Conservation (phyloP, 495 filamentous ascomycete species). For the Neurospora cerealis region DNA sequence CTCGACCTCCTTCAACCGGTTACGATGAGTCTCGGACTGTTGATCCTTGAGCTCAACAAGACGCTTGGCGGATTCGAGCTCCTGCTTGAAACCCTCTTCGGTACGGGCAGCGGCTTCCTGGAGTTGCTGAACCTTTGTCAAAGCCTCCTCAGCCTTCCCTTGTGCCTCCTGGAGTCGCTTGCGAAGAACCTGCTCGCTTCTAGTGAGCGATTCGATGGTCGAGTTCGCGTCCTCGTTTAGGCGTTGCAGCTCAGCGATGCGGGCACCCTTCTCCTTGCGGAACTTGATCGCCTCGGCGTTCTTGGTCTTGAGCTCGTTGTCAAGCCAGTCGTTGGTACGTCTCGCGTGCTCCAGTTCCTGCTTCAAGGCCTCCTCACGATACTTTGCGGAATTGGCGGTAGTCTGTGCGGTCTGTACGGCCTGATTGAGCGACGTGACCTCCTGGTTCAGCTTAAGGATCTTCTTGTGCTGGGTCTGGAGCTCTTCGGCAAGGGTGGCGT, state of each 20-base stretch:
- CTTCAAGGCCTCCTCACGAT: conserved; percentile 77
- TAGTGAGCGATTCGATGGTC: conserved; percentile 62
- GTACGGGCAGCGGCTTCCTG: conserved; percentile 69
- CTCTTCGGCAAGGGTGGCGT: conserved; percentile 77
- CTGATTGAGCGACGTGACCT: conserved; percentile 71
- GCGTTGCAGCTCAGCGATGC: conserved; percentile 77
- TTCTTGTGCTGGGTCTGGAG: conserved; percentile 82
- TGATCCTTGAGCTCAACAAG: conserved; percentile 80
- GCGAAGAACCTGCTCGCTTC: conserved; percentile 70
- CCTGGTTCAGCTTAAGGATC: conserved; percentile 67
- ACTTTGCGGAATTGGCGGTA: conserved; percentile 63
- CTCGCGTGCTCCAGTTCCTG: conserved; percentile 82
- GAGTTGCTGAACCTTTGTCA: conserved; percentile 70
- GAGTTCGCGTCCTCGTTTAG: conserved; percentile 74
- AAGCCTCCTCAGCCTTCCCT: conserved; percentile 74
- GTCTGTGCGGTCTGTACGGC: conserved; percentile 71
- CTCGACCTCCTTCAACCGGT: conserved; percentile 74
- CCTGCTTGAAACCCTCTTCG: conserved; percentile 72
- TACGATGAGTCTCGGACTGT: conserved; percentile 67
- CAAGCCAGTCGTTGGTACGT: conserved; percentile 85
- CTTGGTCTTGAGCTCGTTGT: conserved; percentile 82
- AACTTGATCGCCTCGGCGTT: conserved; percentile 75
- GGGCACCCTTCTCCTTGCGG: conserved; percentile 86
- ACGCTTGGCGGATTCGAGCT: conserved; percentile 68
- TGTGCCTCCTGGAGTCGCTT: conserved; percentile 73